These are phyloP conservation scores for Corrigiola litoralis DNA, from an alignment of 179 eudicot genomes.

Conservation along the genomic window DNA sequence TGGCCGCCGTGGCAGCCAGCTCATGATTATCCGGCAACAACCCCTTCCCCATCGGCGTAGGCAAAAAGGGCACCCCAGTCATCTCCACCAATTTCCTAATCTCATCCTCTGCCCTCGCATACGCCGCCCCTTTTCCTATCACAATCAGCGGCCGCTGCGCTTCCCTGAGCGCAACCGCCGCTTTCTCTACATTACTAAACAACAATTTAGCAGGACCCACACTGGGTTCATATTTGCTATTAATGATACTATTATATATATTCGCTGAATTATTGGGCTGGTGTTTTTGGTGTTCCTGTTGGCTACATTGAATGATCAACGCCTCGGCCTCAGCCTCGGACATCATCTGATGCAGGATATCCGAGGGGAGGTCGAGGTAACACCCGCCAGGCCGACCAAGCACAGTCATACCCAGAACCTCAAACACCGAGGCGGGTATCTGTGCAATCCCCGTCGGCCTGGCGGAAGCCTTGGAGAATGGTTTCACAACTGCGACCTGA, in stretches of 20 bases:
- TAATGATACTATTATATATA: too few species aligned
- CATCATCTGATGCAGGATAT: slow-evolving; percentile 69
- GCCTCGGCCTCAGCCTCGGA: slow-evolving; percentile 51
- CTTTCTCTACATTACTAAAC: slow-evolving; percentile 55
- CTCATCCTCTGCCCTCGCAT: slow-evolving; percentile 51
- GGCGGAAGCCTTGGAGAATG: slow-evolving; percentile 62
- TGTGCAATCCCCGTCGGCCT: slow-evolving; percentile 39
- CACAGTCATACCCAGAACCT: slow-evolving; percentile 30
- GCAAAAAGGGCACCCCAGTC: slow-evolving; percentile 91
- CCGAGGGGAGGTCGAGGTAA: slow-evolving; percentile 70
- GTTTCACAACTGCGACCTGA: slow-evolving; percentile 61
- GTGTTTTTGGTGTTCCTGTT: too few species aligned
- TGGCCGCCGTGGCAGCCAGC: slow-evolving; percentile 79
- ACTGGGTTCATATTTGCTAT: too few species aligned
- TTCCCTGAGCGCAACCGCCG: slow-evolving; percentile 44
- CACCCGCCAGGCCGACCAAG: slow-evolving; percentile 79
- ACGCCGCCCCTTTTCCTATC: slow-evolving; percentile 86
- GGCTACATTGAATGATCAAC: too few species aligned
- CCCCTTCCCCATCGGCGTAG: slow-evolving; percentile 98
- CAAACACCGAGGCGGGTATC: slow-evolving; percentile 47
- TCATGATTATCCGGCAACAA: slow-evolving; percentile 73
- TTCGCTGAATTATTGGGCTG: too few species aligned
- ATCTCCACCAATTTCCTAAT: slow-evolving; percentile 51
- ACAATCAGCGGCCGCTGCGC: slow-evolving; percentile 83
- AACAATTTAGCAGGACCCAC: too few species aligned